Base-by-base conservation (phyloP, 805 yeast genomes). In the Scheffersomyces lignosus region DNA sequence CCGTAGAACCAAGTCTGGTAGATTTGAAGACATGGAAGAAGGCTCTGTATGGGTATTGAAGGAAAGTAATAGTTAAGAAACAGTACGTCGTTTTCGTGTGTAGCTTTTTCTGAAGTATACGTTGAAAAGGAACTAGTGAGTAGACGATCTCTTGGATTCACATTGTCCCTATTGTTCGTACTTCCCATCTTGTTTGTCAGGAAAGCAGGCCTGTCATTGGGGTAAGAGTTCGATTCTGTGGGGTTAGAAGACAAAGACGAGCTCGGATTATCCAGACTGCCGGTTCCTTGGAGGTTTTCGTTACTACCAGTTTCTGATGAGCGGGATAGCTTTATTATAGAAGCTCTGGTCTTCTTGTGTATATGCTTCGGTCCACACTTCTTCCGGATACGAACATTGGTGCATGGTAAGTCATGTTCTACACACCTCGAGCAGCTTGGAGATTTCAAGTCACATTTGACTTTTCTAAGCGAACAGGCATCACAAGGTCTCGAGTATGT, bases 1-100 rank as follows among this genome's bases (percentile, higher is more conserved):
- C 70, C 70, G 40, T 64, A 64, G 40, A 54, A 66, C 68, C 69
- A 64, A 6, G 70, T 64, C 42, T 66, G 70, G 47, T 60, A 66
- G 4, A 63, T 48, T 40, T 62, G 66, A 14, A 65, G 49, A 27
- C 60, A 58, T n/a, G 64, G 67, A n/a, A 64, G 43, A 10, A 65
- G 41, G 31, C 49, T 45, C 24, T 57, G 56, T 6, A 56, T 30
- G 9, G 47, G 32, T 4, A 48, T 20, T 10, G 10, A 20, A 7
- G 24, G 24, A 20, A 20, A 7, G 10, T 20, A 20, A 10, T 20
- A 20, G n/a, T n/a, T n/a, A n/a, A n/a, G n/a, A n/a, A n/a, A n/a
- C n/a, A n/a, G n/a, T n/a, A n/a, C n/a, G n/a, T n/a, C n/a, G n/a
- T n/a, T n/a, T n/a, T n/a, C n/a, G n/a, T n/a, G n/a, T n/a, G n/a